Evolutionary conservation across 768 basidiomycete genomes (phyloP).

Genomic region (Tulasnella sp.): DNA sequence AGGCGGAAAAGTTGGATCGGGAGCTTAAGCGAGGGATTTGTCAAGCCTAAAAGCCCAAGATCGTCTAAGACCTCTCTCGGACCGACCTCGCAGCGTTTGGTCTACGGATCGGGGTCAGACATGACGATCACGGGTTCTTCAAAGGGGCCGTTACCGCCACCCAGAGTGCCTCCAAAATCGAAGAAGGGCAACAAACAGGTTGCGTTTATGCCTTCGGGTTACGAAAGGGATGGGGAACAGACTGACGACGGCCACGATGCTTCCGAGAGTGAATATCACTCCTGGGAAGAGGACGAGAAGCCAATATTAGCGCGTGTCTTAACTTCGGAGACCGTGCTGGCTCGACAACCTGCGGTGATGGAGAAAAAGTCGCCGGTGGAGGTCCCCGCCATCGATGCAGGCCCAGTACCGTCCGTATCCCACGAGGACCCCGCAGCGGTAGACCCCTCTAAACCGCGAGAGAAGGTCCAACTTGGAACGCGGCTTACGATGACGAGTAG

Average conservation of each 20-base stretch:
- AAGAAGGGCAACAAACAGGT: neutral
- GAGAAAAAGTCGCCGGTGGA: constrained; percentile 15
- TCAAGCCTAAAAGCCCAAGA: neutral
- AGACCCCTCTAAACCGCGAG: neutral
- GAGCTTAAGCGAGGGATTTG: constrained; percentile 17
- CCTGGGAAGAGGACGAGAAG: constrained; percentile 9
- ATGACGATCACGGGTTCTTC: neutral
- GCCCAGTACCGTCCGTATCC: constrained; percentile 14
- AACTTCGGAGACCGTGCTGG: constrained; percentile 2
- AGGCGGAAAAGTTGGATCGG: constrained; percentile 36
- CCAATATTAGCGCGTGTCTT: constrained; percentile 10
- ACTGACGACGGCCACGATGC: constrained; percentile 3
- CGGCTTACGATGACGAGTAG: constrained; percentile 91
- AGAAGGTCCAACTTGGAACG: constrained; percentile 57
- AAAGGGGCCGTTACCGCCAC: neutral
- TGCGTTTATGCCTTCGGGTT: neutral
- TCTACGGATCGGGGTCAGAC: neutral
- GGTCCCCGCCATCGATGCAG: constrained; percentile 32
- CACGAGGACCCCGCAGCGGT: neutral
- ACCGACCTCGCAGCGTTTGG: neutral
- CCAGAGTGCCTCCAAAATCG: neutral
- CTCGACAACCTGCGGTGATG: neutral
- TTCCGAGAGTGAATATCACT: constrained; percentile 1
- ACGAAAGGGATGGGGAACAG: neutral
- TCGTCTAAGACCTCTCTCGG: neutral